A percentile compares a stretch with the other conserved stretches of the same genome.
Conservation (phyloP, 176 grass and related monocot genomes). For the Bromus sterilis region DNA sequence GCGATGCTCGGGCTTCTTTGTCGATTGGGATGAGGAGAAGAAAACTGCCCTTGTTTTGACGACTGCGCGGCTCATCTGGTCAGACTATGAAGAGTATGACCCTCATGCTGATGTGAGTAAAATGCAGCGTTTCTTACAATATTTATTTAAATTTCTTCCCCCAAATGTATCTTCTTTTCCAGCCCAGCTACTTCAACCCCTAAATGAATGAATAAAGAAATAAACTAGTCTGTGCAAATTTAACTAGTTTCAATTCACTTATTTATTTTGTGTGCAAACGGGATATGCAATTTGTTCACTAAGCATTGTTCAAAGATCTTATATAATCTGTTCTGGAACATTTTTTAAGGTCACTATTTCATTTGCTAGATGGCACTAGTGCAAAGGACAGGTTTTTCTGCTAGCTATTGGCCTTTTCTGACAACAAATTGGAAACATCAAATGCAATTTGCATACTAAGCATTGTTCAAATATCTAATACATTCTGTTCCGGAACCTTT, state of each 20-base stretch:
- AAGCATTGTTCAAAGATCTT: too few species aligned
- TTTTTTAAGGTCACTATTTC: too few species aligned
- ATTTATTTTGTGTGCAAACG: not conserved
- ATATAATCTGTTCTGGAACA: not conserved
- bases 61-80: not conserved
- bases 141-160: too few species aligned
- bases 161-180: too few species aligned
- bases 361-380: not conserved
- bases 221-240: too few species aligned
- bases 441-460: not conserved
- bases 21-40: not conserved
- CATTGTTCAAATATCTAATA: not conserved
- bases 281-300: too few species aligned
- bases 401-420: not conserved
- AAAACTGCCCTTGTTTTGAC: not conserved
- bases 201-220: too few species aligned
- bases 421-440: not conserved
- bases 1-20: not conserved
- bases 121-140: too few species aligned
- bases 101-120: not conserved
- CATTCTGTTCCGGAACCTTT: not conserved
- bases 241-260: not conserved
- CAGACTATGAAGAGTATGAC: not conserved
- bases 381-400: not conserved
- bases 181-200: too few species aligned